Percentiles rank a stretch among this genome's conserved stretches.
phyloP scores from a whole-genome alignment of 2,329 filamentous ascomycete genomes.

The Scedosporium aurantiacum region DNA sequence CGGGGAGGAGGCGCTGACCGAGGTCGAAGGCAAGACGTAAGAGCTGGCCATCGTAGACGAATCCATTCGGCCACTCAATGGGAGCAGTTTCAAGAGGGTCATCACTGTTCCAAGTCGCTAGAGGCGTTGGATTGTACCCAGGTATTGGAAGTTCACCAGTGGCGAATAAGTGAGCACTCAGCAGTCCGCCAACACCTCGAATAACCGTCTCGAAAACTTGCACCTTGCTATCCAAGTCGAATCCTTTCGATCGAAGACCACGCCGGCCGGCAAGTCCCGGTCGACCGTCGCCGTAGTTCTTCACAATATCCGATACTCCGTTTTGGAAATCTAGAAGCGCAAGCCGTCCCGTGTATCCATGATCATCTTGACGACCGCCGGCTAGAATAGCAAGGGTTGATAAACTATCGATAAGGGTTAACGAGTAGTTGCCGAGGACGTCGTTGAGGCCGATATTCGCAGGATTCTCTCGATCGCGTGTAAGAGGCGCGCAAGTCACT shows the following conservation, averaged over 20 bases:
- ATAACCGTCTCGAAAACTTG: constrained; percentile 99
- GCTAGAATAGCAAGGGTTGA: constrained; percentile 90
- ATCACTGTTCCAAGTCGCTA: constrained; percentile 16
- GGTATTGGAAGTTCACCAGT: constrained; percentile 79
- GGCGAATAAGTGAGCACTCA: constrained; percentile 91
- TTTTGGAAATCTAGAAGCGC: constrained; percentile 68
- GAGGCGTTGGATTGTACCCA: constrained; percentile 52
- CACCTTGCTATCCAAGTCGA: constrained; percentile 94
- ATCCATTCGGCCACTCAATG: constrained; percentile 64
- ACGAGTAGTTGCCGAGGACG: constrained; percentile 90
- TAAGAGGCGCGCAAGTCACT: constrained; percentile 71
- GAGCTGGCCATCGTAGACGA: constrained; percentile 81
- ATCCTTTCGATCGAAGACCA: constrained; percentile 66
- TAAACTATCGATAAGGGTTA: constrained; percentile 89
- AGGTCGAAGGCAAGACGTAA: constrained; percentile 82
- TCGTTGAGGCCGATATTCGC: constrained; percentile 83
- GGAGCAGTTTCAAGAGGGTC: constrained; percentile 36
- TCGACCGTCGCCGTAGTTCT: constrained; percentile 78
- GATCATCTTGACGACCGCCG: constrained; percentile 46
- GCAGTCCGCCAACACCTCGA: constrained; percentile 74
- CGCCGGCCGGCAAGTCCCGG: constrained; percentile 53
- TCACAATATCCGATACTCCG: constrained; percentile 63
- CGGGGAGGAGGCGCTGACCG: constrained; percentile 71
- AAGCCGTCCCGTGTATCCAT: constrained; percentile 22
- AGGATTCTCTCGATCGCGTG: constrained; percentile 70